phyloP scores from a whole-genome alignment of 2,329 filamentous ascomycete genomes.

The Calonectria pseudoreteaudii region DNA sequence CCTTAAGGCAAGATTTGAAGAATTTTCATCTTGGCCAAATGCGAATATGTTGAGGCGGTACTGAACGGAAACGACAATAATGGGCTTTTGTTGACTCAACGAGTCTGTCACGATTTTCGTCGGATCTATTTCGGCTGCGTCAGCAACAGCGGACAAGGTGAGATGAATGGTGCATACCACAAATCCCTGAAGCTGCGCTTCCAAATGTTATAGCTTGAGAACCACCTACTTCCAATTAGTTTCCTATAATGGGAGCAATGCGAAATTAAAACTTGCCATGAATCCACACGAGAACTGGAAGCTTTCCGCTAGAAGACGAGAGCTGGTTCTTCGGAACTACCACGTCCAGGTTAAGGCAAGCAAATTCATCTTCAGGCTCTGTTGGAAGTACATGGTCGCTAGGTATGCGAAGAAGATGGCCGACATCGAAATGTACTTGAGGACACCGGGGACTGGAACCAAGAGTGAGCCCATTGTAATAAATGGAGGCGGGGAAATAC shows the following conservation, averaged over 20 bases:
- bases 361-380: slow-evolving; percentile 55
- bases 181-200: slow-evolving; percentile 54
- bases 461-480: not conserved
- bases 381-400: slow-evolving; percentile 39
- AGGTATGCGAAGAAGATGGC: slow-evolving; percentile 56
- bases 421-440: slow-evolving; percentile 53
- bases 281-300: slow-evolving; percentile 59
- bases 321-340: slow-evolving; percentile 45
- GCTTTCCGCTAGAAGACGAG: not conserved
- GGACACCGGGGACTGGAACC: slow-evolving; percentile 55
- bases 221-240: slow-evolving; percentile 43
- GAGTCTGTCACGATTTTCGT: slow-evolving; percentile 51
- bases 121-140: slow-evolving; percentile 41
- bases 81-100: slow-evolving; percentile 36
- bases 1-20: slow-evolving; percentile 49
- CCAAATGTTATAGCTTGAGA: slow-evolving; percentile 58
- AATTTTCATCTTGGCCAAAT: slow-evolving; percentile 55
- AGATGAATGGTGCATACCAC: slow-evolving; percentile 43
- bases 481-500: no score
- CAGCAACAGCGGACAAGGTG: not conserved
- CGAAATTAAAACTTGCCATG: slow-evolving; percentile 46
- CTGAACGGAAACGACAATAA: slow-evolving; percentile 35
- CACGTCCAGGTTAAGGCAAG: slow-evolving; percentile 57
- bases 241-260: no score
- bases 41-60: slow-evolving; percentile 49